phyloP scores from a whole-genome alignment of 306 rosid species.

The Rosa chinensis region DNA sequence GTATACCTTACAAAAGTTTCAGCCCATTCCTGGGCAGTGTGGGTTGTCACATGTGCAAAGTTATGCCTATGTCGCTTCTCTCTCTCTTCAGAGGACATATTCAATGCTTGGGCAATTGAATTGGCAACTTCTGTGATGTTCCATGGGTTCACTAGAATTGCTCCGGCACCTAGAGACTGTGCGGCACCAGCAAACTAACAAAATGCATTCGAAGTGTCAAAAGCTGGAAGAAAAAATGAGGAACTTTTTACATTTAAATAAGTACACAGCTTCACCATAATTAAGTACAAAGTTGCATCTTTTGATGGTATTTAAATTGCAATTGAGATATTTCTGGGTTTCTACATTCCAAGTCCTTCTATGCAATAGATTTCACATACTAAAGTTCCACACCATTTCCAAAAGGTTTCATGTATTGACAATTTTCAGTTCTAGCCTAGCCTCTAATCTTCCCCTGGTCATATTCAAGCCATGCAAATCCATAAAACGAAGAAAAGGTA shows the following conservation, averaged over 20 bases:
- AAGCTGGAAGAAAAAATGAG: slow-evolving; percentile 6
- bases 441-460: background rate
- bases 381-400: background rate
- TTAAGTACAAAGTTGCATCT: background rate
- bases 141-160: slow-evolving; percentile 93
- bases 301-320: background rate
- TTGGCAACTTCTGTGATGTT: slow-evolving; percentile 83
- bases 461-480: background rate
- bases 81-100: slow-evolving; percentile 69
- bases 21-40: slow-evolving; percentile 99
- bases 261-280: background rate
- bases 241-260: background rate
- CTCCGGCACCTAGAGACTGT: slow-evolving; percentile 97
- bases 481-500: background rate
- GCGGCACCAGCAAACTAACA: slow-evolving; percentile 99
- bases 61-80: slow-evolving; percentile 84
- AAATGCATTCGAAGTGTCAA: slow-evolving; percentile 21
- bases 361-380: background rate
- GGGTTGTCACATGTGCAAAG: slow-evolving; percentile 69
- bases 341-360: background rate
- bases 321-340: background rate
- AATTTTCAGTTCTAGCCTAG: background rate
- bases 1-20: slow-evolving; percentile 90
- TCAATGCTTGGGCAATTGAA: slow-evolving; percentile 71
- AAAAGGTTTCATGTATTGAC: background rate